phyloP scores from a whole-genome alignment of 257 asterid genomes.

The Verbascum thapsus region DNA sequence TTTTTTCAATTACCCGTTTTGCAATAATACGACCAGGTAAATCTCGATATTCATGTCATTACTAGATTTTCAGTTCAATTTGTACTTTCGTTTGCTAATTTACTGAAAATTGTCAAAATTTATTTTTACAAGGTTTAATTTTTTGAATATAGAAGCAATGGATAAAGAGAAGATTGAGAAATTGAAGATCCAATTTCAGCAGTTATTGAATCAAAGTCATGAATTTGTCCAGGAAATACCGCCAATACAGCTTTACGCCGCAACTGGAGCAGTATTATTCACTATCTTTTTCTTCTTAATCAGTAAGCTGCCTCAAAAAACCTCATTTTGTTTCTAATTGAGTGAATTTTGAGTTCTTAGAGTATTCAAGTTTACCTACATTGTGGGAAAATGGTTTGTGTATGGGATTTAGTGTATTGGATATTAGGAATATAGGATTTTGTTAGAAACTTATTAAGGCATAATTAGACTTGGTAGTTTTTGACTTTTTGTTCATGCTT shows the following conservation, averaged over 20 bases:
- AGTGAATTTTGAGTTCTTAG: neutral
- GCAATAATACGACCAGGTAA: neutral
- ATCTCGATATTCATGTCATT: slow-evolving; percentile 11
- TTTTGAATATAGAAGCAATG: slow-evolving; percentile 27
- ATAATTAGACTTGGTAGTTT: neutral
- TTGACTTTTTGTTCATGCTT: slow-evolving; percentile 4
- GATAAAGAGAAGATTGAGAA: slow-evolving; percentile 52
- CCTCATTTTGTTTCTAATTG: neutral
- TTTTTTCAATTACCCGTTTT: neutral
- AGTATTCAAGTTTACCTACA: neutral
- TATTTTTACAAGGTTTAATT: neutral
- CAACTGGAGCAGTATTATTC: slow-evolving; percentile 46
- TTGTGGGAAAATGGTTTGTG: neutral
- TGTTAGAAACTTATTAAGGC: neutral
- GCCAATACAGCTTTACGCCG: slow-evolving; percentile 50
- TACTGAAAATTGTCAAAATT: neutral
- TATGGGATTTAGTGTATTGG: slow-evolving; percentile 2
- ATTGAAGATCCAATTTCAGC: slow-evolving; percentile 52
- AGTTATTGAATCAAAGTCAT: slow-evolving; percentile 36
- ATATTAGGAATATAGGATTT: neutral
- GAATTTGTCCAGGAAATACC: slow-evolving; percentile 48
- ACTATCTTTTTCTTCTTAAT: slow-evolving; percentile 46
- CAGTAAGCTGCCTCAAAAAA: slow-evolving; percentile 41
- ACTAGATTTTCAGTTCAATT: neutral
- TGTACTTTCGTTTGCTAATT: slow-evolving; percentile 29